Evolutionary conservation across 2,329 filamentous ascomycete genomes (phyloP), one percentile per base, ranked within the genome.

Genomic region (Alternaria longipes): DNA sequence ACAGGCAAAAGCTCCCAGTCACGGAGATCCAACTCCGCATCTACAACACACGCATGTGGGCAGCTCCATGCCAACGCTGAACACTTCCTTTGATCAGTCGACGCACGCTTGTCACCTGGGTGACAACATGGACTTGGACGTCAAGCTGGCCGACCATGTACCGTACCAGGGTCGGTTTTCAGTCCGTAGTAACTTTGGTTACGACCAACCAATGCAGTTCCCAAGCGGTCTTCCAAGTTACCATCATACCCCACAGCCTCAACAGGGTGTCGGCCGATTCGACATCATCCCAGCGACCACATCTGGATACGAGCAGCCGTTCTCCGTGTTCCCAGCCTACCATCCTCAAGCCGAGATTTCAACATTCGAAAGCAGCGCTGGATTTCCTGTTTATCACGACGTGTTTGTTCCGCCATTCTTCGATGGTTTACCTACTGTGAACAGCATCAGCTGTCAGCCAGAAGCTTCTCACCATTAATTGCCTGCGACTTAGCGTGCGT

Each of bases 111-210:
- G 61, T 40, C 42, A 47, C 24, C 56, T 60, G 2, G 34, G n/a
- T 4, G 63, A 61, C 18, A n/a, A 41, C n/a, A 40, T 53, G 53
- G 56, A 63, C 16, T n/a, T 58, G n/a, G 59, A 73, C 28, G 41
- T 58, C 47, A 67, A 68, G 44, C 50, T 47, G 34, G 34, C 40
- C 18, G 42, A 46, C n/a, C 53, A 22, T 11, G 32, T 54, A 2
- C 53, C 60, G 26, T 62, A 54, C 16, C 34, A 57, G 2, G 46
- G 60, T 14, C 56, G 54, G 2, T 24, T 22, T 8, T 22, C 54
- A 47, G 46, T 8, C 34, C 60, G 18, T 32, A 49, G 49, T 51
- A 47, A 56, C 36, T 45, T 34, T 5, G n/a, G 58, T 4, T 47
- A 58, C 41, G 47, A 34, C 28, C 57, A 61, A 40, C 22, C 60